phyloP scores from a whole-genome alignment of 768 basidiomycete genomes.

The Candolleomyces efflorescens region DNA sequence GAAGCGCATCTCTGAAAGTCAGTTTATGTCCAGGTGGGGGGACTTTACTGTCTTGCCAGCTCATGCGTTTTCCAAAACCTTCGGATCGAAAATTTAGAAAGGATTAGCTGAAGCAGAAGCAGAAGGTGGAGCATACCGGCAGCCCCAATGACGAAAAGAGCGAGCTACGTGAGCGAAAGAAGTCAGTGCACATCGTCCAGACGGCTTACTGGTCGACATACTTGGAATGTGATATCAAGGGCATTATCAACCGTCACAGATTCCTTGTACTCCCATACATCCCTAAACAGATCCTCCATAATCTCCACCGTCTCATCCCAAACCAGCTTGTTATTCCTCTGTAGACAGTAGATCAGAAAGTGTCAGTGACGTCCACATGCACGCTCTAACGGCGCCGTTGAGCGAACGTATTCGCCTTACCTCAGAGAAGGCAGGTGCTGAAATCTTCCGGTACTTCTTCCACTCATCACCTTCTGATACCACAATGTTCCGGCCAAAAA shows the following conservation, averaged over 20 bases:
- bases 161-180: conserved; percentile 32
- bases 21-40: conserved; percentile 40
- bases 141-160: conserved; percentile 50
- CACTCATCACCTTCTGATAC: conserved; percentile 60
- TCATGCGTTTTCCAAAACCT: conserved; percentile 51
- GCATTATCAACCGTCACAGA: conserved; percentile 38
- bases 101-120: not conserved
- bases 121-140: conserved; percentile 42
- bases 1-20: conserved; percentile 47
- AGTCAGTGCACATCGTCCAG: not conserved
- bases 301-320: conserved; percentile 44
- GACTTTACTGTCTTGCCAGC: conserved; percentile 39
- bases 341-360: conserved; percentile 16
- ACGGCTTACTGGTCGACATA: conserved; percentile 18
- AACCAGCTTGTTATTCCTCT: conserved; percentile 46
- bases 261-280: conserved; percentile 41
- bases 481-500: conserved; percentile 63
- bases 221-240: conserved; percentile 51
- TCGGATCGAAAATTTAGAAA: not conserved
- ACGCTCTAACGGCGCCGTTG: too few relatives aligned
- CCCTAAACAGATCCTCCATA: conserved; percentile 38
- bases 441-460: conserved; percentile 61
- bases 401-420: conserved; percentile 25
- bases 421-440: conserved; percentile 64
- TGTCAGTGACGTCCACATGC: too few relatives aligned